These are phyloP conservation scores for Liquidambar formosana DNA, from an alignment of 164 flowering plant genomes.

Conservation along the genomic window DNA sequence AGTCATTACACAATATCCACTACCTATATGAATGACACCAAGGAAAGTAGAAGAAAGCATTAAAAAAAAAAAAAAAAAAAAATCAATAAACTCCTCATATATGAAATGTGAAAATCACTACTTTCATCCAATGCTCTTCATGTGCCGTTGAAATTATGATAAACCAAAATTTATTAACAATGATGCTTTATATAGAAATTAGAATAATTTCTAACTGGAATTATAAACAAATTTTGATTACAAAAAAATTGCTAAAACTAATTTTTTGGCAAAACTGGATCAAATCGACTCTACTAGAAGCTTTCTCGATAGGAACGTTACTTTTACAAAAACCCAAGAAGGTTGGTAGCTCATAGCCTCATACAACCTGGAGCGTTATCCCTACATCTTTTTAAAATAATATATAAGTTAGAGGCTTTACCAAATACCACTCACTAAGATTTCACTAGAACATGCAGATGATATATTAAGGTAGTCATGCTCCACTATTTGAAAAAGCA, in stretches of 20 bases:
- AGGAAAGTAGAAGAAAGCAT: too few species aligned
- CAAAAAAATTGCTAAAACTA: too few species aligned
- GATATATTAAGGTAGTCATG: not conserved
- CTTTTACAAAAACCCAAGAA: not conserved
- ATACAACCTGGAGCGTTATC: not conserved
- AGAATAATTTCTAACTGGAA: not conserved
- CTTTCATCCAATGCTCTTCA: not conserved
- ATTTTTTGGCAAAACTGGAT: too few species aligned
- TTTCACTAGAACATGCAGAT: not conserved
- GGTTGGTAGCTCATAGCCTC: not conserved
- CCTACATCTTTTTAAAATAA: not conserved
- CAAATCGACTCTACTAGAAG: not conserved
- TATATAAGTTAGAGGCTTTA: not conserved
- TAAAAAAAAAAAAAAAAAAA: too few species aligned
- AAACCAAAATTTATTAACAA: too few species aligned
- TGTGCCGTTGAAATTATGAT: not conserved
- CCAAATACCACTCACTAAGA: not conserved
- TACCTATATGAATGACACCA: not conserved
- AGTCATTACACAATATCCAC: too few species aligned
- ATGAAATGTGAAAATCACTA: not conserved
- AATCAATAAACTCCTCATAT: not conserved
- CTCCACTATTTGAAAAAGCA: not conserved
- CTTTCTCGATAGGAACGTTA: not conserved
- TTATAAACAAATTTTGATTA: not conserved
- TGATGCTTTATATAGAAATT: not conserved